Base-by-base conservation (phyloP, 2,329 filamentous ascomycete species). In the Curvularia eragrostidis region DNA sequence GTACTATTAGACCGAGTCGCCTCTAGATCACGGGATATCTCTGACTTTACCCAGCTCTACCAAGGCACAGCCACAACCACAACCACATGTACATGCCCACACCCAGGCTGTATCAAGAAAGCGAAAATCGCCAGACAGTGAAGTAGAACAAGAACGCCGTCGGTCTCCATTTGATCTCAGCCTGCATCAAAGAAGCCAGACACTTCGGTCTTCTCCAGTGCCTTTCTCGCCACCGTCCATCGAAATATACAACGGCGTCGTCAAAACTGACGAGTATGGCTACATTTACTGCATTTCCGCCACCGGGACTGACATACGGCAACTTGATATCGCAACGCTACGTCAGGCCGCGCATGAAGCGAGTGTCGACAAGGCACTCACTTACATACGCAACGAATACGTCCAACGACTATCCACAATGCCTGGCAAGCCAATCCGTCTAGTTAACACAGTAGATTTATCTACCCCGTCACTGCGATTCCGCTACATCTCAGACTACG, bases 401-500 rank as follows among this genome's bases (percentile, higher is more conserved):
- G 48, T 74, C 7, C 50, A 63, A 3, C 55, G 73, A 56, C 54
- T 78, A 4, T 24, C 62, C n/a, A 43, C 61, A 54, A 39, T 77
- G 19, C 62, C 70, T 2, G 24, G 41, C 18, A 68, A 70, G 3
- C 62, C 62, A 0, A 82, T 92, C 24, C 85, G 84, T 0, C 82
- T 93, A 1, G 77, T 87, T 50, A 94, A 94, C 69, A 78, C 82
- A 0, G 76, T 85, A 2, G 87, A 90, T 64, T 76, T 82, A 1
- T 56, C 81, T 67, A 63, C 82, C 65, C 83, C 83, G 0, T 87
- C 89, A 0, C 76, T 85, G 0, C 78, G 84, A 38, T 96, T 95
- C 66, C 80, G 81, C 0, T 94, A 93, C 72, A 88, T 93, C 52
- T 80, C 87, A 6, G 75, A 82, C 1, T 87, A 86, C 9, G 78